Conservation (phyloP, 345 rosid species). For the Viola odorata region DNA sequence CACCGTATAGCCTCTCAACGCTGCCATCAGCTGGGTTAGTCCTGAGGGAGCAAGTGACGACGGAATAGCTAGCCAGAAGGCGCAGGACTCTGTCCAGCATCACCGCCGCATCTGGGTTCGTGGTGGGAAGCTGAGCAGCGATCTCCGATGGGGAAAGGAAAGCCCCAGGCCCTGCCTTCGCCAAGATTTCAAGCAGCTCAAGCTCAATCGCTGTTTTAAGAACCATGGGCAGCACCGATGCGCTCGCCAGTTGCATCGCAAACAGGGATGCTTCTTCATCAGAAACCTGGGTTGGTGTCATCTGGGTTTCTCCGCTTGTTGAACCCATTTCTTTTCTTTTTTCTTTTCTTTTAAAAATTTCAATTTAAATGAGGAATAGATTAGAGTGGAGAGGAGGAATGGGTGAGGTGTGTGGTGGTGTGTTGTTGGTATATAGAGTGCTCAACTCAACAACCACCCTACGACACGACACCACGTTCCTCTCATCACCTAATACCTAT, state of each 20-base stretch:
- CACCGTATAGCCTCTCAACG: conserved; percentile 57
- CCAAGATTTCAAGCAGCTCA: conserved; percentile 78
- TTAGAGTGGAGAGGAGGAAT: neutral
- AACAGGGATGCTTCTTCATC: conserved; percentile 71
- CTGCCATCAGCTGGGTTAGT: conserved; percentile 37
- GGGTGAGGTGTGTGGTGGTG: neutral
- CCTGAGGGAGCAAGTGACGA: conserved; percentile 47
- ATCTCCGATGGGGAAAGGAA: conserved; percentile 55
- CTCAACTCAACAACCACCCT: too few species aligned
- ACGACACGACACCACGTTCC: too few species aligned
- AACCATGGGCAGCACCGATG: conserved; percentile 79
- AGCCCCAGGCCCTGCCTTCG: conserved; percentile 47
- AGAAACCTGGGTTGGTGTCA: conserved; percentile 59
- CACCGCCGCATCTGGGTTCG: conserved; percentile 64
- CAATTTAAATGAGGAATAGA: neutral
- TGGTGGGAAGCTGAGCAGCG: conserved; percentile 64
- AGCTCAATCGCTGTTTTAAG: conserved; percentile 87
- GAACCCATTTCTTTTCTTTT: conserved; percentile 45
- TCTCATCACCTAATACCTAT: too few species aligned
- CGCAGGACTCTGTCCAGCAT: conserved; percentile 74
- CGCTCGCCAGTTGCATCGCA: conserved; percentile 68
- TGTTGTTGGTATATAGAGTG: neutral
- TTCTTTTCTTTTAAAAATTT: too few species aligned
- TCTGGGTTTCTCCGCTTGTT: conserved; percentile 53
- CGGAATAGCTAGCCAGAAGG: conserved; percentile 58